Evolutionary conservation across 371 early-diverging fungal genomes (phyloP).

Genomic region (Rhizopus stolonifer): DNA sequence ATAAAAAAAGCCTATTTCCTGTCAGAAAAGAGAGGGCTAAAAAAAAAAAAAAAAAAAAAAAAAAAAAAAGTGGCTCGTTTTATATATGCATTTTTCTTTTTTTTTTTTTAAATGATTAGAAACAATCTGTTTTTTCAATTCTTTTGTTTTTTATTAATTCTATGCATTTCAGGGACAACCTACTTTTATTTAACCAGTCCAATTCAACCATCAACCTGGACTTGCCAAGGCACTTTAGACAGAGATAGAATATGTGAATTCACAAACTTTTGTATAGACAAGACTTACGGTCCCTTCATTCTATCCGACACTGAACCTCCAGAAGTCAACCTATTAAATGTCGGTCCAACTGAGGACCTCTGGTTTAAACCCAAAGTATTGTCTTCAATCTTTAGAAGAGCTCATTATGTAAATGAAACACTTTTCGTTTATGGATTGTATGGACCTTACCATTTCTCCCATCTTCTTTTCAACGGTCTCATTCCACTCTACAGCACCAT

Average conservation of each 20-base stretch:
- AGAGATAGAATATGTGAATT: conserved; percentile 24
- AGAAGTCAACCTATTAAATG: conserved; percentile 39
- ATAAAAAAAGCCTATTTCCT: no score
- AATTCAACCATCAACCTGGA: conserved; percentile 18
- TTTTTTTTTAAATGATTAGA: no score
- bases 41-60: no score
- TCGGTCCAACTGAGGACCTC: conserved; percentile 24
- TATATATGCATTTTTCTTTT: no score
- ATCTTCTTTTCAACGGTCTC: conserved; percentile 53
- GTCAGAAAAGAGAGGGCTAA: no score
- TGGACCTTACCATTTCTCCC: conserved; percentile 49
- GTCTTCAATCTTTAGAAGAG: conserved; percentile 1
- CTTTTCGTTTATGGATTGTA: conserved; percentile 52
- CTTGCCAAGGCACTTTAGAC: conserved; percentile 18
- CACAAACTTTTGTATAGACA: conserved; percentile 33
- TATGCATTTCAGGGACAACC: no score
- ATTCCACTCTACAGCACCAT: conserved; percentile 51
- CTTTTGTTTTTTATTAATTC: no score
- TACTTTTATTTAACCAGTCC: not conserved
- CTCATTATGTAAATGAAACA: conserved; percentile 36
- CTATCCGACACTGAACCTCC: conserved; percentile 17
- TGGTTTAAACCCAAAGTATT: conserved; percentile 38
- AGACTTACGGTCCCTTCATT: conserved; percentile 14
- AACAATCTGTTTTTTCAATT: no score
- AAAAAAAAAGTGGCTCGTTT: no score